These are phyloP conservation scores for Paramecium tetraurelia DNA, from an alignment of 73 alveolate genomes.

Conservation along the genomic window DNA sequence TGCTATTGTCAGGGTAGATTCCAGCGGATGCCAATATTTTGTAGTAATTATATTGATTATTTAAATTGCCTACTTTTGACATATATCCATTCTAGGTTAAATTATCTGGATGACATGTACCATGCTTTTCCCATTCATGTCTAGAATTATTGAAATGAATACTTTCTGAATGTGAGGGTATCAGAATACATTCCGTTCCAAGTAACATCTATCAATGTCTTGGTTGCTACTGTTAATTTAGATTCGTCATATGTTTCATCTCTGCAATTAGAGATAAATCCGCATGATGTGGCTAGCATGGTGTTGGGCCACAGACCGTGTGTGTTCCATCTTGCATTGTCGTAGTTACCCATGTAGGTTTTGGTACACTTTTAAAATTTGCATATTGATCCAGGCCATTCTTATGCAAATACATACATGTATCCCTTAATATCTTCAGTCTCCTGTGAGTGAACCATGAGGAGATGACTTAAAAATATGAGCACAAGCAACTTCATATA, in stretches of 20 bases:
- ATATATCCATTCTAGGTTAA: constrained; percentile 27
- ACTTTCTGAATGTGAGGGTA: constrained; percentile 42
- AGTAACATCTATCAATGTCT: neutral
- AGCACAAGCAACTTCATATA: neutral
- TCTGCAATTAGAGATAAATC: constrained; percentile 8
- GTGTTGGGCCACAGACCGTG: constrained; percentile 63
- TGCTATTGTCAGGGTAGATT: neutral
- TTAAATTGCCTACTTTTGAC: constrained; percentile 19
- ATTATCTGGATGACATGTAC: constrained; percentile 44
- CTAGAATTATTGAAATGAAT: neutral
- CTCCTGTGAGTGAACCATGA: neutral
- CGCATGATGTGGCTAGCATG: constrained; percentile 38
- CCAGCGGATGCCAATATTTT: constrained; percentile 46
- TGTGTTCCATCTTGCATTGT: constrained; percentile 40
- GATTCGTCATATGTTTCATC: neutral
- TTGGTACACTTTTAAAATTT: constrained; percentile 37
- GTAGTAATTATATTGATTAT: constrained; percentile 23
- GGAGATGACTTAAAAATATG: neutral
- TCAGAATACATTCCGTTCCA: constrained; percentile 59
- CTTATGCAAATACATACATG: constrained; percentile 51
- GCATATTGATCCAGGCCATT: constrained; percentile 64
- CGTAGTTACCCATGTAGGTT: constrained; percentile 49
- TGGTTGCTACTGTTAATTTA: constrained; percentile 23
- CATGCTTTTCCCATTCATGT: constrained; percentile 64
- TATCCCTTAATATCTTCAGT: neutral